Base-by-base conservation (phyloP, 352 stramenopile genomes). In the Phytophthora pinifolia region DNA sequence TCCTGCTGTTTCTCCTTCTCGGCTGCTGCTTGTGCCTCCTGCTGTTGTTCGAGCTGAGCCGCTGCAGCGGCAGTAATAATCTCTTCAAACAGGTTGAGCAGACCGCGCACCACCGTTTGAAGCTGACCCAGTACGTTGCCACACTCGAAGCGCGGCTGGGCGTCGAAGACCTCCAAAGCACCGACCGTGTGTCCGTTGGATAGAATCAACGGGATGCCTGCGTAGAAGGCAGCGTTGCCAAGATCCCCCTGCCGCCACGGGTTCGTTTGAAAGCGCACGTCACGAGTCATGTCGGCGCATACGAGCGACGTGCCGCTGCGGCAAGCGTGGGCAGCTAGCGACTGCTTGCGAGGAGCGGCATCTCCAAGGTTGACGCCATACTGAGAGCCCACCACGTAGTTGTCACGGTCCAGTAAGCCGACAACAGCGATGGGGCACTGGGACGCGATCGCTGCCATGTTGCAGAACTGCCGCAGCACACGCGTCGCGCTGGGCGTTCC, bases 1-100 rank as follows among this genome's bases (percentile, higher is more conserved):
- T 58, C 31, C 27, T 61, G 5, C 38, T 67, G 52, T 13, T 58
- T 42, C 22, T 49, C 39, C n/a, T 49, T 59, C 31, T 62, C 46
- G 33, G 47, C 55, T 54, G 33, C 46, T 46, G 33, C 53, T 62
- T 63, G 38, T 18, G 29, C 48, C 27, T 66, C 33, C 32, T 59
- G 30, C 18, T 65, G 27, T 22, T 62, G 50, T 47, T 49, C 50
- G 22, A 10, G 39, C 35, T 73, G 59, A 6, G 44, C 64, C 29
- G 72, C 57, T 18, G 56, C 46, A 38, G 69, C 54, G 2, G 65
- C 74, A 13, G 62, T 70, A 15, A 88, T 38, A 34, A 94, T 74
- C 25, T 92, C 76, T 44, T 92, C 78, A 30, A 94, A 79, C 46
- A 86, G 75, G 53, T 89, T 83, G 17, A 90, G 64, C 18, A 94